phyloP scores from a whole-genome alignment of 306 rosid genomes.

The Prunus salicina region DNA sequence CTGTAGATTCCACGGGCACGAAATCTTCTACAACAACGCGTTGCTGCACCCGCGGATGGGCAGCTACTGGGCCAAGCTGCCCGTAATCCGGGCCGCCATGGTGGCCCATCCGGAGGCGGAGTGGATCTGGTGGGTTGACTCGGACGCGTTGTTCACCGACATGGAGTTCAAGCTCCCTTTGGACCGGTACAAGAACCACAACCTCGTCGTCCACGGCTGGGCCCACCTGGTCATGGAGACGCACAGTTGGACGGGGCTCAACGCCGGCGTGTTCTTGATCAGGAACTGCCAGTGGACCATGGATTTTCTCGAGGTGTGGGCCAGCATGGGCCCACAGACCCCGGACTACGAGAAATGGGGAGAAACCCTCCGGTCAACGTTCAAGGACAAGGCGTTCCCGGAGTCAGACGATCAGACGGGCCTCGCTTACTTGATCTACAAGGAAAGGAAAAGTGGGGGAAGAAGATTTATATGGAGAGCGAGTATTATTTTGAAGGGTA shows the following conservation, averaged over 20 bases:
- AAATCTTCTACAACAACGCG: slow-evolving; percentile 67
- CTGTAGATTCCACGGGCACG: slow-evolving; percentile 66
- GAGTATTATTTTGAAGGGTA: slow-evolving; percentile 77
- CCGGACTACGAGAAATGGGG: slow-evolving; percentile 77
- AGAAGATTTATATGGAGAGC: slow-evolving; percentile 61
- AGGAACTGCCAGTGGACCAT: slow-evolving; percentile 88
- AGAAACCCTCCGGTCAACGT: slow-evolving; percentile 35
- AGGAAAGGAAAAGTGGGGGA: slow-evolving; percentile 58
- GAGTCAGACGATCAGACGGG: slow-evolving; percentile 95
- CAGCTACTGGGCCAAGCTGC: slow-evolving; percentile 77
- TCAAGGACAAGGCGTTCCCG: slow-evolving; percentile 71
- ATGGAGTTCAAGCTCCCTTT: slow-evolving; percentile 77
- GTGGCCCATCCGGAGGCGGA: slow-evolving; percentile 90
- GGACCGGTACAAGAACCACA: slow-evolving; percentile 53
- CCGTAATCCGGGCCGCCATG: slow-evolving; percentile 74
- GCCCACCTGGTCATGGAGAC: slow-evolving; percentile 44
- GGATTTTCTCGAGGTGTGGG: slow-evolving; percentile 75
- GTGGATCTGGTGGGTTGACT: slow-evolving; percentile 99
- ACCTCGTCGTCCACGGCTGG: slow-evolving; percentile 82
- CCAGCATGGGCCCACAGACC: slow-evolving; percentile 83
- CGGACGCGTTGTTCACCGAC: slow-evolving; percentile 85
- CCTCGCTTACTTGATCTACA: slow-evolving; percentile 65
- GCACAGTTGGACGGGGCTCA: slow-evolving; percentile 87
- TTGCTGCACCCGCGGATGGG: slow-evolving; percentile 64
- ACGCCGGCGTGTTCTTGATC: slow-evolving; percentile 83